Evolutionary conservation across 106 monocot genomes (phyloP).

Genomic region (Posidonia australis): DNA sequence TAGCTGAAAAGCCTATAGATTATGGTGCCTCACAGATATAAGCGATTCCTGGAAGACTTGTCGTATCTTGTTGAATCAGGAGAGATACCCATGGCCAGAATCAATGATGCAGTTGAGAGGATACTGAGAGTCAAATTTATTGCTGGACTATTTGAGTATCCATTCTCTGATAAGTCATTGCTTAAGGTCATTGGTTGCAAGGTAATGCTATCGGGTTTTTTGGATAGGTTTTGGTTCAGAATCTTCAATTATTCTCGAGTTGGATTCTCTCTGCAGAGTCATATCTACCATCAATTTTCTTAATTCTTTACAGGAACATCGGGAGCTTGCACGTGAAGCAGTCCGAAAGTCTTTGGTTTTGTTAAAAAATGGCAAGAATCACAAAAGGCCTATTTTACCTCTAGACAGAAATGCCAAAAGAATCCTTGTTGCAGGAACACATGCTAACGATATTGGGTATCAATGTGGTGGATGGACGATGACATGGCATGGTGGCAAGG

Average conservation of each 20-base stretch:
- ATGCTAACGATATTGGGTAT: conserved; percentile 85
- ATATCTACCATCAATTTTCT: not conserved
- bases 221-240: not conserved
- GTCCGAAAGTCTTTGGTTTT: conserved; percentile 78
- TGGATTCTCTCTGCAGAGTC: not conserved
- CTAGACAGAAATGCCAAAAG: conserved; percentile 59
- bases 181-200: conserved; percentile 53
- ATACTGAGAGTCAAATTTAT: conserved; percentile 85
- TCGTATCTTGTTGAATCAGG: conserved; percentile 60
- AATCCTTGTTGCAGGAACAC: conserved; percentile 67
- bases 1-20: conserved; percentile 26
- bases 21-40: conserved; percentile 75
- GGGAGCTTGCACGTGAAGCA: conserved; percentile 60
- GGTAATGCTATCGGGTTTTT: conserved; percentile 17
- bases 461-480: conserved; percentile 96
- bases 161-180: conserved; percentile 72
- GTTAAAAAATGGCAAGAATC: conserved; percentile 66
- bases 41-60: conserved; percentile 62
- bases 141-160: conserved; percentile 76
- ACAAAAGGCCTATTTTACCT: conserved; percentile 52
- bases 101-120: conserved; percentile 78
- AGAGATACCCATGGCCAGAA: conserved; percentile 67
- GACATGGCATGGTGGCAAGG: conserved; percentile 53
- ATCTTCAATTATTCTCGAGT: not conserved
- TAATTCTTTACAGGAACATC: conserved; percentile 45